Conservation (phyloP, 352 stramenopile species). For the Globisporangium apiculatum region DNA sequence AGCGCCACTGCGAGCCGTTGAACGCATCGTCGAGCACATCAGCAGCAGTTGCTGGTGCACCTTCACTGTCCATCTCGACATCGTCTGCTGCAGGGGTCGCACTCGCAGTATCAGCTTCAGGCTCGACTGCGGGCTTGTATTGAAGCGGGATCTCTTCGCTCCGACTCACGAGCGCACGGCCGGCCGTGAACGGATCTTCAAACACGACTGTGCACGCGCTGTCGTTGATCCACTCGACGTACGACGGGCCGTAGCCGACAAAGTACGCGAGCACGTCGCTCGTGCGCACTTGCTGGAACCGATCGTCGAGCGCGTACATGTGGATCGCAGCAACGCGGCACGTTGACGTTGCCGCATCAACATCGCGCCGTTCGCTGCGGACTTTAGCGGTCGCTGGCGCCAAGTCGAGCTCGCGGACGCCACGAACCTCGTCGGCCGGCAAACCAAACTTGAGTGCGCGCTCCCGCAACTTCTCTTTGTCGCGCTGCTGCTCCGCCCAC, state of each 20-base stretch:
- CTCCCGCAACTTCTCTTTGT: constrained; percentile 54
- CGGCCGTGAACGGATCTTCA: constrained; percentile 64
- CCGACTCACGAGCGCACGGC: constrained; percentile 52
- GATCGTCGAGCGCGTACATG: constrained; percentile 76
- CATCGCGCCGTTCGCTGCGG: constrained; percentile 46
- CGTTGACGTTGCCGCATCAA: constrained; percentile 19
- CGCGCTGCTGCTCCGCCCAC: constrained; percentile 46
- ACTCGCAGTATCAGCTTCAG: background rate
- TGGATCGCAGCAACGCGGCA: constrained; percentile 32
- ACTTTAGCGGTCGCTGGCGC: constrained; percentile 49
- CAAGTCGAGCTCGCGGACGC: constrained; percentile 23
- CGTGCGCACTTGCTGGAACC: constrained; percentile 75
- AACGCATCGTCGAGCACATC: constrained; percentile 51
- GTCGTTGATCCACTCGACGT: constrained; percentile 87
- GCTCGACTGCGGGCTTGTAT: constrained; percentile 14
- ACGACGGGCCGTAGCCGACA: constrained; percentile 66
- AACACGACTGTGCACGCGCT: constrained; percentile 81
- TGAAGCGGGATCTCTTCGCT: constrained; percentile 43
- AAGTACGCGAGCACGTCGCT: constrained; percentile 80
- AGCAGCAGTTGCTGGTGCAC: constrained; percentile 5
- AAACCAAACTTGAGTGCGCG: constrained; percentile 73
- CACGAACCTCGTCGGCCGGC: background rate
- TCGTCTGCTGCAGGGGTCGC: constrained; percentile 21
- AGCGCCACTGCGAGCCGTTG: constrained; percentile 58
- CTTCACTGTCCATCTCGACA: constrained; percentile 47